Evolutionary conservation across 2,329 filamentous ascomycete species (phyloP).

Genomic region (Biscogniauxia mediterranea): DNA sequence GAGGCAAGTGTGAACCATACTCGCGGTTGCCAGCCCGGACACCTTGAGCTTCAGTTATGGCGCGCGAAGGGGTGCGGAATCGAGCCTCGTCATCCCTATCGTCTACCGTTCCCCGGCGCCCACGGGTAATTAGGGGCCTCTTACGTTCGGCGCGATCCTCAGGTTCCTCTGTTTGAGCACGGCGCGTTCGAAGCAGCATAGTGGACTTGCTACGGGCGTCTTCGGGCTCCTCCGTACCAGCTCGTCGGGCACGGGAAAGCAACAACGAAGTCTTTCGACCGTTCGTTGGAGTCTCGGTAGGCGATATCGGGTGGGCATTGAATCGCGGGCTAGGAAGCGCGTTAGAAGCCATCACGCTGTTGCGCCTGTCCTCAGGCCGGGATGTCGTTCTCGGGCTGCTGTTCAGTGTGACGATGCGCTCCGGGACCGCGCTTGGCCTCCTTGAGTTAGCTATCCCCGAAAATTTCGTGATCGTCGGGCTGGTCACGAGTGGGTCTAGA

Average conservation of each 20-base stretch:
- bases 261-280: constrained; percentile 56
- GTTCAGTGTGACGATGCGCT: constrained; percentile 37
- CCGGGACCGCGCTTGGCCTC: constrained; percentile 37
- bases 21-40: constrained; percentile 39
- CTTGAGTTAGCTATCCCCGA: constrained; percentile 37
- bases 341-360: constrained; percentile 45
- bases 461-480: constrained; percentile 46
- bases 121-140: constrained; percentile 43
- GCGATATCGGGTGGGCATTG: constrained; percentile 37
- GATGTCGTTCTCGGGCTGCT: constrained; percentile 49
- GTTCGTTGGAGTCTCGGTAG: constrained; percentile 36
- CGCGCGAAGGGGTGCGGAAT: constrained; percentile 57
- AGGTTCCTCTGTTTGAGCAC: constrained; percentile 46
- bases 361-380: constrained; percentile 53
- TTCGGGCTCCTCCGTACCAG: constrained; percentile 50
- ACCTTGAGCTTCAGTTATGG: constrained; percentile 52
- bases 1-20: constrained; percentile 37
- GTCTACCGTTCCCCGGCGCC: constrained; percentile 45
- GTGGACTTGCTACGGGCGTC: constrained; percentile 48
- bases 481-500: constrained; percentile 35
- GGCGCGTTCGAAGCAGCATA: constrained; percentile 41
- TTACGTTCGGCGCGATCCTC: constrained; percentile 41
- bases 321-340: constrained; percentile 45
- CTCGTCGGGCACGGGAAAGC: constrained; percentile 44
- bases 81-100: constrained; percentile 50